phyloP scores from a whole-genome alignment of 257 asterid genomes.

The Osmanthus fragrans region DNA sequence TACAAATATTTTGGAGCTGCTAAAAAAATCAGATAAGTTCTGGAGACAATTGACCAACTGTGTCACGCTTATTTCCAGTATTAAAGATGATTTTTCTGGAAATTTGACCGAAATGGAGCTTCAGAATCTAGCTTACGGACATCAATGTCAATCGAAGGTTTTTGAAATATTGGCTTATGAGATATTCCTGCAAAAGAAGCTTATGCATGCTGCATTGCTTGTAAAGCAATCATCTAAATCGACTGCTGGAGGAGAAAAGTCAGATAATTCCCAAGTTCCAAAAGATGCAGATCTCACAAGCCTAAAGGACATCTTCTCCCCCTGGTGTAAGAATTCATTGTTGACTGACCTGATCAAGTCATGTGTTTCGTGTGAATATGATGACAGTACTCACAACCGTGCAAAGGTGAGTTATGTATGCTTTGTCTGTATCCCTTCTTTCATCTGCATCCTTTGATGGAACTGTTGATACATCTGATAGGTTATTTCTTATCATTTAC shows the following conservation, averaged over 20 bases:
- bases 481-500: neutral
- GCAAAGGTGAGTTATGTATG: constrained; percentile 58
- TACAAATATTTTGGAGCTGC: constrained; percentile 57
- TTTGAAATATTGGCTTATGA: constrained; percentile 80
- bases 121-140: constrained; percentile 47
- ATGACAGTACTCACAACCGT: constrained; percentile 41
- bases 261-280: constrained; percentile 27
- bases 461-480: neutral
- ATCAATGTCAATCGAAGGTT: constrained; percentile 52
- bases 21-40: constrained; percentile 59
- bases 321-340: constrained; percentile 56
- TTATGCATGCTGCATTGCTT: constrained; percentile 53
- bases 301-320: constrained; percentile 58
- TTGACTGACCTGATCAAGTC: constrained; percentile 68
- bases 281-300: constrained; percentile 33
- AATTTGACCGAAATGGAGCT: constrained; percentile 43
- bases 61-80: constrained; percentile 38
- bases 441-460: neutral
- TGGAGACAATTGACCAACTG: constrained; percentile 69
- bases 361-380: constrained; percentile 62
- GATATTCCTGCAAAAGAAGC: constrained; percentile 73
- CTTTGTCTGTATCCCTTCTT: constrained; percentile 18
- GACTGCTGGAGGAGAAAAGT: constrained; percentile 36
- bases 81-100: constrained; percentile 34
- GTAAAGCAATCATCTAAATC: constrained; percentile 46